A percentile compares a stretch with the other conserved stretches of the same genome.
phyloP scores from a whole-genome alignment of 176 grass and related monocot genomes.

The Cymbopogon citratus region DNA sequence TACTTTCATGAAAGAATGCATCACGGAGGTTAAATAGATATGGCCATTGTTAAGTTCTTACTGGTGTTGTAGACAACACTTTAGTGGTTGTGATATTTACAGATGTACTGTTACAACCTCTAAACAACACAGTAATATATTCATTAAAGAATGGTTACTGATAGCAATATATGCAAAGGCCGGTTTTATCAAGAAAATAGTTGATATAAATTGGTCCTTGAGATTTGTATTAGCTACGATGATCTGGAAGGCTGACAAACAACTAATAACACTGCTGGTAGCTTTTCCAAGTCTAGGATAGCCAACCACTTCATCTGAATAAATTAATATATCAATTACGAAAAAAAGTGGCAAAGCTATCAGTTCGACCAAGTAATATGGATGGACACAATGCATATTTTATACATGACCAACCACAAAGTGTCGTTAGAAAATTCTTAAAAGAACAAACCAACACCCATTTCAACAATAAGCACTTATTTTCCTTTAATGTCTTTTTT shows the following conservation, averaged over 20 bases:
- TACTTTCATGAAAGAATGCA: not conserved
- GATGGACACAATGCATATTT: not conserved
- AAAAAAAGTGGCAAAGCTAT: not conserved
- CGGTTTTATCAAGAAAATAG: not conserved
- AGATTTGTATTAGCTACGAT: not conserved
- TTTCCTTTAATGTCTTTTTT: not conserved
- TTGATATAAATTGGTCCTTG: not conserved
- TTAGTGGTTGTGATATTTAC: constrained; percentile 10
- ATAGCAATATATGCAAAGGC: not conserved
- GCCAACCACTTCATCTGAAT: not conserved
- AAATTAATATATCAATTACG: not conserved
- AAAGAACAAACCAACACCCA: not conserved
- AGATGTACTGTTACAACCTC: not conserved
- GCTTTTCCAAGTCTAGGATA: constrained; percentile 3
- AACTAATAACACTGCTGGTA: constrained; percentile 1
- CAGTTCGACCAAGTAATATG: not conserved
- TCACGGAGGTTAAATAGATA: no score
- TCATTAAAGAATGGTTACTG: not conserved
- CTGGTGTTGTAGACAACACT: not conserved
- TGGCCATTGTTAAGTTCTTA: not conserved
- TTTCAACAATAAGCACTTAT: not conserved
- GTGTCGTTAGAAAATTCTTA: not conserved
- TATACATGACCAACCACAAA: not conserved
- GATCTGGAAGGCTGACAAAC: not conserved
- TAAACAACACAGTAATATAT: not conserved